Evolutionary conservation across 768 basidiomycete genomes (phyloP).

Genomic region (Lyophyllum decastes): DNA sequence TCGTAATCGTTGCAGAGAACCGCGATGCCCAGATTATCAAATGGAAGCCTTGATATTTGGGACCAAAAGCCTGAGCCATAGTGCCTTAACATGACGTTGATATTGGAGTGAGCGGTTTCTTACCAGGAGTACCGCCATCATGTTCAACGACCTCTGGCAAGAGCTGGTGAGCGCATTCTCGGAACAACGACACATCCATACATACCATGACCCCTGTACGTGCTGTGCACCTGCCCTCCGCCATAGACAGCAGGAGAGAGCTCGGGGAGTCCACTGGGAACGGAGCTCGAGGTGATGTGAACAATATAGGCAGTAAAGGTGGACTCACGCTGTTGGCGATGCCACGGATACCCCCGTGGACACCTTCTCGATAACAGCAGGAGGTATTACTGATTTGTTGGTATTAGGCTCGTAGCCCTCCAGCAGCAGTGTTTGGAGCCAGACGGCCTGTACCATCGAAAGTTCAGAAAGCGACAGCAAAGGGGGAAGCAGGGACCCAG

Average conservation of each 20-base stretch:
- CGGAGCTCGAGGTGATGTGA: background rate
- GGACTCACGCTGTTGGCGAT: constrained; percentile 14
- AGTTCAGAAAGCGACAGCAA: background rate
- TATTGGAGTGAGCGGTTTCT: background rate
- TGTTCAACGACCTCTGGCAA: constrained; percentile 16
- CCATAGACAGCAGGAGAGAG: constrained; percentile 25
- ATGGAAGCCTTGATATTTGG: constrained; percentile 17
- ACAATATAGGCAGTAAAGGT: background rate
- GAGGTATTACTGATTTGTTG: constrained; percentile 17
- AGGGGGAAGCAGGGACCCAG: background rate
- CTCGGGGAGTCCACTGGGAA: constrained; percentile 16
- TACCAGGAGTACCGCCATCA: constrained; percentile 15
- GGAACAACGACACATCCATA: background rate
- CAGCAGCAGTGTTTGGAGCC: background rate
- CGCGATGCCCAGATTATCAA: constrained; percentile 20
- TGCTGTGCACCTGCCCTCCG: constrained; percentile 19
- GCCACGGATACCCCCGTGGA: constrained; percentile 19
- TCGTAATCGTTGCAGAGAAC: constrained; percentile 22
- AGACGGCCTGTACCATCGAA: background rate
- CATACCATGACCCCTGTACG: constrained; percentile 21
- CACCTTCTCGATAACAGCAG: constrained; percentile 14
- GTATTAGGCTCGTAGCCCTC: constrained; percentile 15
- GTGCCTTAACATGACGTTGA: background rate
- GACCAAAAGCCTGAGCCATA: constrained; percentile 18
- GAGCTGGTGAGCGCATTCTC: background rate